A percentile compares a stretch with the other conserved stretches of the same genome.
phyloP scores from a whole-genome alignment of 2,329 filamentous ascomycete species.

The Colletotrichum orbiculare region DNA sequence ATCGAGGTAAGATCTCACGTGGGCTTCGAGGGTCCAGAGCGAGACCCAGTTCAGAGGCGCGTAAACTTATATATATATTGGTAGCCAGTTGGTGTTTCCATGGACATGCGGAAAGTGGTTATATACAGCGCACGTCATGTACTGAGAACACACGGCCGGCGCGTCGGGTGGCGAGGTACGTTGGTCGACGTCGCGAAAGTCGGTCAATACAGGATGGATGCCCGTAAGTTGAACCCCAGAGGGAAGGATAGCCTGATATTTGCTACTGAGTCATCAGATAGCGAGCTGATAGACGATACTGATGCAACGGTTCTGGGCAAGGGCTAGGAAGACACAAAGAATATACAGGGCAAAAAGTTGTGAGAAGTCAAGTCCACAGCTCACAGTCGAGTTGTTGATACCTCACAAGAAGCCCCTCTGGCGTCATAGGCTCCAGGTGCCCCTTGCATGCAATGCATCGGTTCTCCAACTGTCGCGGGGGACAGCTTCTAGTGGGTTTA shows the following conservation, averaged over 20 bases:
- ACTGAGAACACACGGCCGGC: slow-evolving; percentile 17
- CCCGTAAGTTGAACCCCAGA: not conserved
- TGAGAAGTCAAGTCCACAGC: slow-evolving; percentile 23
- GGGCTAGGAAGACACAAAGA: slow-evolving; percentile 27
- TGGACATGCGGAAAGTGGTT: not conserved
- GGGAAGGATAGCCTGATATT: slow-evolving; percentile 2
- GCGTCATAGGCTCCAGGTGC: slow-evolving; percentile 35
- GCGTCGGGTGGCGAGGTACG: slow-evolving; percentile 29
- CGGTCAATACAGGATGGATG: slow-evolving; percentile 9
- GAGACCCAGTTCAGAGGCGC: too few species aligned
- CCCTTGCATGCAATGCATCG: slow-evolving; percentile 32
- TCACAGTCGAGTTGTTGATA: not conserved
- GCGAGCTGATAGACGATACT: slow-evolving; percentile 17
- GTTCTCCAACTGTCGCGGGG: slow-evolving; percentile 9
- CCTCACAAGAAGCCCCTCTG: slow-evolving; percentile 12
- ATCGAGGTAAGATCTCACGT: too few species aligned
- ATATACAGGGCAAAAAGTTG: slow-evolving; percentile 4
- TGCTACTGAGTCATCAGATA: slow-evolving; percentile 27
- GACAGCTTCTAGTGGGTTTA: slow-evolving; percentile 30
- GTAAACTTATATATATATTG: too few species aligned
- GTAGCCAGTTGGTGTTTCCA: not conserved
- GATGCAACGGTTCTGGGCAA: slow-evolving; percentile 27
- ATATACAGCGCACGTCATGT: too few species aligned
- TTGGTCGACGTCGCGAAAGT: slow-evolving; percentile 6
- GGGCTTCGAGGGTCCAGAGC: too few species aligned